Percentiles rank a stretch among this genome's conserved stretches.
These are phyloP conservation scores for Phallus indusiatus DNA, from an alignment of 768 basidiomycete genomes.

Conservation along the genomic window DNA sequence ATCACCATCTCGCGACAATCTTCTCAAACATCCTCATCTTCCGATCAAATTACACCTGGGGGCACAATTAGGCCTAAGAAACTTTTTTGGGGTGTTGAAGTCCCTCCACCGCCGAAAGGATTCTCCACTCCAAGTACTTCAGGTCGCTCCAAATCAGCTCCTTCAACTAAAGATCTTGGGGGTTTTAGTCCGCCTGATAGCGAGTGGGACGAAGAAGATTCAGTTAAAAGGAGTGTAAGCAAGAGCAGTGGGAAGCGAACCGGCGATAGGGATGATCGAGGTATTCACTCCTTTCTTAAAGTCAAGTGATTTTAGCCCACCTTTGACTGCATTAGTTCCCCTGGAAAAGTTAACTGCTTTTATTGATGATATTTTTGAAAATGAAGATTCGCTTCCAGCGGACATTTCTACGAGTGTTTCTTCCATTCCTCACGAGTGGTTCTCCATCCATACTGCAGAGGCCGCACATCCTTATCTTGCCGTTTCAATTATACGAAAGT, in stretches of 20 bases:
- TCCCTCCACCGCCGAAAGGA: conserved; percentile 20
- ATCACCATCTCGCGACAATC: background rate
- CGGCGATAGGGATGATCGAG: conserved; percentile 70
- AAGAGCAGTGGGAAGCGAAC: conserved; percentile 33
- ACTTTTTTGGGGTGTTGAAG: conserved; percentile 25
- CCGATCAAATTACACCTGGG: conserved; percentile 5
- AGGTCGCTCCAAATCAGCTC: conserved; percentile 11
- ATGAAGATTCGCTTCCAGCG: conserved; percentile 60
- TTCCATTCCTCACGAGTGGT: conserved; percentile 46
- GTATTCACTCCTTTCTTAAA: conserved; percentile 25
- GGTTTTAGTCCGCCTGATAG: conserved; percentile 33
- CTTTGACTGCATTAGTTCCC: conserved; percentile 33
- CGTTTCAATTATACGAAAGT: conserved; percentile 49
- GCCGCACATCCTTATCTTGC: conserved; percentile 51
- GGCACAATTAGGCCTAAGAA: conserved; percentile 11
- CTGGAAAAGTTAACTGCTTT: conserved; percentile 68
- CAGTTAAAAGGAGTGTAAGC: conserved; percentile 34
- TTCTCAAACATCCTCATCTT: background rate
- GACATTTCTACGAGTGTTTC: conserved; percentile 32
- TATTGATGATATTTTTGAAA: conserved; percentile 79
- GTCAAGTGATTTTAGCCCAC: conserved; percentile 6
- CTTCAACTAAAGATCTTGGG: conserved; percentile 36
- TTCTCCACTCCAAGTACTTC: conserved; percentile 18
- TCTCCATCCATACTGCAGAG: conserved; percentile 52
- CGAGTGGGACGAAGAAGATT: conserved; percentile 26